Conservation (phyloP, 805 yeast species). For the Wickerhamiella australiensis region DNA sequence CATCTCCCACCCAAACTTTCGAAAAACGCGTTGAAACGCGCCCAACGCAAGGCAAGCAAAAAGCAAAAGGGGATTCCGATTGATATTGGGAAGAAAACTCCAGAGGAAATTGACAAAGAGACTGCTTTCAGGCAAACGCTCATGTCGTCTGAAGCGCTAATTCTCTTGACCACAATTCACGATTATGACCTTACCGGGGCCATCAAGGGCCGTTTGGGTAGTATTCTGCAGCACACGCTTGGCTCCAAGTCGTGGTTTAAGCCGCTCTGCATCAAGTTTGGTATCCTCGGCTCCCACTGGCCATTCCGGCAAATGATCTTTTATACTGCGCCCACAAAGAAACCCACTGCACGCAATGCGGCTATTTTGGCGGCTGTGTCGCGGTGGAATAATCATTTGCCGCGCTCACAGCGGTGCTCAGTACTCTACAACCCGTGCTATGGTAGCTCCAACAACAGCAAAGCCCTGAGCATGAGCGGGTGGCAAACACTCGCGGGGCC, state of each 20-base stretch:
- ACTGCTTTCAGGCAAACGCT: slow-evolving; percentile 28
- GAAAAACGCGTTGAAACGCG: slow-evolving; percentile 25
- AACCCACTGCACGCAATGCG: slow-evolving; percentile 35
- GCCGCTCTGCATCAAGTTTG: slow-evolving; percentile 31
- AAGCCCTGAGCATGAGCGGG: slow-evolving; percentile 29
- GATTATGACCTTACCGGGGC: slow-evolving; percentile 32
- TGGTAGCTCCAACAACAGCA: slow-evolving; percentile 21
- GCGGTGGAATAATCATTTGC: slow-evolving; percentile 29
- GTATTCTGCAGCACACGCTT: slow-evolving; percentile 21
- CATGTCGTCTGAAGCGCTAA: slow-evolving; percentile 33
- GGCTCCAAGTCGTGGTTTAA: slow-evolving; percentile 28
- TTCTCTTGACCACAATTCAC: slow-evolving; percentile 30
- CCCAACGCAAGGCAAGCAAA: slow-evolving; percentile 20
- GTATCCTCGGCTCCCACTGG: slow-evolving; percentile 37
- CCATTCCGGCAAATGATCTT: slow-evolving; percentile 34
- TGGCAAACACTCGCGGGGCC: slow-evolving; percentile 32
- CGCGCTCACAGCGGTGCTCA: slow-evolving; percentile 26
- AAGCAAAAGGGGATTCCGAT: slow-evolving; percentile 18
- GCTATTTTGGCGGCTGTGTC: slow-evolving; percentile 32
- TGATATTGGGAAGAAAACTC: slow-evolving; percentile 18
- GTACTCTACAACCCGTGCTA: slow-evolving; percentile 33
- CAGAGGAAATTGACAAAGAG: slow-evolving; percentile 24
- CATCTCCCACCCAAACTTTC: slow-evolving; percentile 17
- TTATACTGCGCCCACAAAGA: slow-evolving; percentile 30
- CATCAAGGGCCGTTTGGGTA: slow-evolving; percentile 26